phyloP scores from a whole-genome alignment of 805 yeast genomes.

The Saturnispora saitoi region DNA sequence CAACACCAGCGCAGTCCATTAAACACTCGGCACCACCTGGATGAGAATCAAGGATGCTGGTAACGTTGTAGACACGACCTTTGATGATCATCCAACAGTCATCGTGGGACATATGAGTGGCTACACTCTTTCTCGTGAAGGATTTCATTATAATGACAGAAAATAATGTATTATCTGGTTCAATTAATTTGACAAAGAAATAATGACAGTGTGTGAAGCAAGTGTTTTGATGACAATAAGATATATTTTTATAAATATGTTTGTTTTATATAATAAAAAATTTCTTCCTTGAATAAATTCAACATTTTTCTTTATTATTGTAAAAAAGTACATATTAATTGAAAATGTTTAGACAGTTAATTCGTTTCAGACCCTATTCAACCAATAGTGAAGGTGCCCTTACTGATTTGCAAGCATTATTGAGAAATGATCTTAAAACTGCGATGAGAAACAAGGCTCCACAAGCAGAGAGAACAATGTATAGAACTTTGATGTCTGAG shows the following conservation, averaged over 20 bases:
- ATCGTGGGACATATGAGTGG: constrained; percentile 36
- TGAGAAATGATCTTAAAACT: constrained; percentile 29
- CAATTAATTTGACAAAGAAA: background rate
- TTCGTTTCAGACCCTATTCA: constrained; percentile 20
- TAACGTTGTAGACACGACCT: constrained; percentile 59
- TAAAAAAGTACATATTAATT: background rate
- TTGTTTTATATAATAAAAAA: background rate
- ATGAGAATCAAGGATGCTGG: constrained; percentile 48
- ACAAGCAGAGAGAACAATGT: constrained; percentile 31
- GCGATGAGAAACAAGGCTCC: constrained; percentile 29
- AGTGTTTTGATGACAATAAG: no score
- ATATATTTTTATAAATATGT: no score
- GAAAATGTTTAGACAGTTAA: constrained; percentile 1
- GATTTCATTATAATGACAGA: background rate
- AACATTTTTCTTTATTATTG: background rate
- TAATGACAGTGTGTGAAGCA: no score
- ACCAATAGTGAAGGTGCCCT: constrained; percentile 17
- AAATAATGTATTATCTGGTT: background rate
- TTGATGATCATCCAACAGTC: constrained; percentile 68
- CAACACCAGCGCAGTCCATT: constrained; percentile 71
- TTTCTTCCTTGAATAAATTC: background rate
- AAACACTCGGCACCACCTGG: constrained; percentile 86
- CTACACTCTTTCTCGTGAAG: constrained; percentile 31
- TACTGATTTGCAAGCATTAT: constrained; percentile 20
- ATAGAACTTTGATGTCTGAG: constrained; percentile 32